Evolutionary conservation across 768 basidiomycete genomes (phyloP).

Genomic region (Amanita exitialis): DNA sequence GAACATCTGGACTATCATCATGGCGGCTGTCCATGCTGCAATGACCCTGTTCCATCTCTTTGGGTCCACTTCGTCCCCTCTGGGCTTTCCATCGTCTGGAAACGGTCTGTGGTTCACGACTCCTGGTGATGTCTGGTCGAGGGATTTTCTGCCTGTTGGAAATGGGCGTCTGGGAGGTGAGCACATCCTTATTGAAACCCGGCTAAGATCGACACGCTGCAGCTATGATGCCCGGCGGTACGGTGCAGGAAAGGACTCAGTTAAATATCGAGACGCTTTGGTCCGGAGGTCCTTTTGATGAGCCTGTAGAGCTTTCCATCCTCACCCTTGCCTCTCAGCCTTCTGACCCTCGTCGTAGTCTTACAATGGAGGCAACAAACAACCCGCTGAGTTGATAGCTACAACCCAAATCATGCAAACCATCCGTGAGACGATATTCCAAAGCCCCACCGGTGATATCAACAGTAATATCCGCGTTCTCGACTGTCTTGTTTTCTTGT

Average conservation of each 20-base stretch:
- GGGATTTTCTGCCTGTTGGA: slow-evolving; percentile 58
- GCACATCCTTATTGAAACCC: slow-evolving; percentile 8
- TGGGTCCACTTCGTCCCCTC: slow-evolving; percentile 17
- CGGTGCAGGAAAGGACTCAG: slow-evolving; percentile 47
- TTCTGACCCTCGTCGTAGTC: slow-evolving; percentile 21
- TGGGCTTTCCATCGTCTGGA: slow-evolving; percentile 58
- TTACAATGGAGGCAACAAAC: slow-evolving; percentile 66
- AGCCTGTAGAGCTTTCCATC: slow-evolving; percentile 31
- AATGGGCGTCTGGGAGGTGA: slow-evolving; percentile 64
- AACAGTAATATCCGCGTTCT: slow-evolving; percentile 27
- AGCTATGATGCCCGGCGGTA: slow-evolving; percentile 64
- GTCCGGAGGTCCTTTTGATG: slow-evolving; percentile 64
- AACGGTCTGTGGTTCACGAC: slow-evolving; percentile 66
- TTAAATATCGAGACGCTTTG: slow-evolving; percentile 72
- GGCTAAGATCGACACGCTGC: neutral
- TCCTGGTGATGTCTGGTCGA: slow-evolving; percentile 44
- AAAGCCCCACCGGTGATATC: slow-evolving; percentile 48
- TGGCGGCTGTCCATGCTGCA: slow-evolving; percentile 16
- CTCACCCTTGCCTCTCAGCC: neutral
- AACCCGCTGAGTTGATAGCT: slow-evolving; percentile 28
- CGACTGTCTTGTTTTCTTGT: neutral
- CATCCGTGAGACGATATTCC: slow-evolving; percentile 49
- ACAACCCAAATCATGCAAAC: slow-evolving; percentile 39
- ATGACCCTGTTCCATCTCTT: slow-evolving; percentile 16
- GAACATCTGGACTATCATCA: slow-evolving; percentile 4